phyloP scores from a whole-genome alignment of 2,329 filamentous ascomycete species.

The Curvularia verruculosa region DNA sequence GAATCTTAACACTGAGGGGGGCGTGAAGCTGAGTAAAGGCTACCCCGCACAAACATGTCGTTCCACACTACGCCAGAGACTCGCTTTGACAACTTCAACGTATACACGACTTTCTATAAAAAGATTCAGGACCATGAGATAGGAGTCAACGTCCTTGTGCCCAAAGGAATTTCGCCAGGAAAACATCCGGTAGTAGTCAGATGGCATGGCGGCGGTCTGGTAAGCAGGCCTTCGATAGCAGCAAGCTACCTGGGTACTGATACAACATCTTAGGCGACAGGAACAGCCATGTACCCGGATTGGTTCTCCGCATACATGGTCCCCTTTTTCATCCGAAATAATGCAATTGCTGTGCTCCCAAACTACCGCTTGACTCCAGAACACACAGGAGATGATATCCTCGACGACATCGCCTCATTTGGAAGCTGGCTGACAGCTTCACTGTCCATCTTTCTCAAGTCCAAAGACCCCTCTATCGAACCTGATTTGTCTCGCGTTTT shows the following conservation, averaged over 20 bases:
- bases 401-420: slow-evolving; percentile 57
- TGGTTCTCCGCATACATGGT: slow-evolving; percentile 46
- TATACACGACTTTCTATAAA: slow-evolving; percentile 53
- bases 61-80: slow-evolving; percentile 25
- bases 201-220: slow-evolving; percentile 55
- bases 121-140: slow-evolving; percentile 48
- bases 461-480: slow-evolving; percentile 9
- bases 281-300: slow-evolving; percentile 34
- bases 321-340: slow-evolving; percentile 47
- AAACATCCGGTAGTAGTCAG: slow-evolving; percentile 52
- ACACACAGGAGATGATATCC: slow-evolving; percentile 53
- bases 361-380: slow-evolving; percentile 62
- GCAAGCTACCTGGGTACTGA: not conserved
- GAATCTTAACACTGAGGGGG: not conserved
- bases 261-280: slow-evolving; percentile 23
- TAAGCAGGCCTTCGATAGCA: slow-evolving; percentile 18
- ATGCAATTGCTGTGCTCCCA: slow-evolving; percentile 55
- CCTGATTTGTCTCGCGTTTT: slow-evolving; percentile 39
- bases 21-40: not conserved
- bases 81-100: slow-evolving; percentile 49
- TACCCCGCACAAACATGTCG: slow-evolving; percentile 1
- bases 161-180: slow-evolving; percentile 43
- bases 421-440: slow-evolving; percentile 17
- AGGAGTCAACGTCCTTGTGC: slow-evolving; percentile 48
- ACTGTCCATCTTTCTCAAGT: slow-evolving; percentile 14